These are phyloP conservation scores for Crotalaria pallida DNA, from an alignment of 306 rosid species.

Conservation along the genomic window DNA sequence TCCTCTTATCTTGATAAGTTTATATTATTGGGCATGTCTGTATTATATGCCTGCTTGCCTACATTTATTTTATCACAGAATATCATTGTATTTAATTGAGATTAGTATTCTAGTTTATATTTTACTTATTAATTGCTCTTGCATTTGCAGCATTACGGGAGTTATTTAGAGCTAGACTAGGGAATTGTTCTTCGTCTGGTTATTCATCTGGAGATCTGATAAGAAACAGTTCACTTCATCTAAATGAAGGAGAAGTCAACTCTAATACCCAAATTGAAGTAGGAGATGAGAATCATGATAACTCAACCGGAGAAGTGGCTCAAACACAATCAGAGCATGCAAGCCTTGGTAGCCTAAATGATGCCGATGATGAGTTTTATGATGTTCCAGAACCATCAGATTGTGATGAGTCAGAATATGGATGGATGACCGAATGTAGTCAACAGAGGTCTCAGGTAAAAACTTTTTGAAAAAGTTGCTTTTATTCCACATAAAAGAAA, in stretches of 20 bases:
- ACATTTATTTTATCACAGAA: conserved; percentile 12
- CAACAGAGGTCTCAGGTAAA: conserved; percentile 41
- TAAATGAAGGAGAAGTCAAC: conserved; percentile 37
- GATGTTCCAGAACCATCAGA: conserved; percentile 84
- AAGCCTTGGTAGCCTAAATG: conserved; percentile 44
- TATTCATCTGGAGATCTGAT: conserved; percentile 49
- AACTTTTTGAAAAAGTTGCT: conserved; percentile 1
- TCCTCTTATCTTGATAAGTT: conserved; percentile 12
- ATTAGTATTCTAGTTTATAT: conserved; percentile 3
- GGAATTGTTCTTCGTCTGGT: conserved; percentile 45
- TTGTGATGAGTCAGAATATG: conserved; percentile 53
- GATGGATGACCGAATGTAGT: conserved; percentile 60
- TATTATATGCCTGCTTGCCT: neutral
- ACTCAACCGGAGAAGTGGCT: conserved; percentile 34
- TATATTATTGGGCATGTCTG: neutral
- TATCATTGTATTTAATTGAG: conserved; percentile 2
- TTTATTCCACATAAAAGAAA: conserved; percentile 4
- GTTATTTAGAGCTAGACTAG: conserved; percentile 54
- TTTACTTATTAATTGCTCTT: conserved; percentile 20
- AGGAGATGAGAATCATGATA: conserved; percentile 32
- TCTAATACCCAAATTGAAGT: conserved; percentile 33
- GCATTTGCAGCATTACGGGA: conserved; percentile 71
- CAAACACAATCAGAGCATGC: conserved; percentile 46
- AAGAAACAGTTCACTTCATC: conserved; percentile 30
- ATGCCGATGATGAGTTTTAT: conserved; percentile 73